phyloP scores from a whole-genome alignment of 345 rosid genomes.

The Populus deltoides region DNA sequence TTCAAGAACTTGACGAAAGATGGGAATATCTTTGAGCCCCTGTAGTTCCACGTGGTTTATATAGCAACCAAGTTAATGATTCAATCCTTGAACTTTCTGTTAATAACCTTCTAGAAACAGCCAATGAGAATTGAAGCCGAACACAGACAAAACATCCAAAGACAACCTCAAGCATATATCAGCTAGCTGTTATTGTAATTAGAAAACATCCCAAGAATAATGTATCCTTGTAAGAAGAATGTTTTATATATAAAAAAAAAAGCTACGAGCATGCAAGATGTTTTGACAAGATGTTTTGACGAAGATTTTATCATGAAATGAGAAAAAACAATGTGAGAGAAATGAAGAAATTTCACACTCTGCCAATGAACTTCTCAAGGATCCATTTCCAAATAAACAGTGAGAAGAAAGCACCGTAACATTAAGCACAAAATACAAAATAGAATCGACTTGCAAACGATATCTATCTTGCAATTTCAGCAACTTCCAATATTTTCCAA shows the following conservation, averaged over 20 bases:
- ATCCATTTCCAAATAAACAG: not conserved
- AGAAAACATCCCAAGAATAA: not conserved
- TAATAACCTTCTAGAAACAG: not conserved
- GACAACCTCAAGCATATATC: not conserved
- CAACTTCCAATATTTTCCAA: not conserved
- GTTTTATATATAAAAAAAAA: not conserved
- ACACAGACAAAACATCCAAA: not conserved
- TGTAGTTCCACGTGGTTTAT: slow-evolving; percentile 12
- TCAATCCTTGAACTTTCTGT: not conserved
- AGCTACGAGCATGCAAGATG: not conserved
- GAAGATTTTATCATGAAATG: not conserved
- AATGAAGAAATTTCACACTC: not conserved
- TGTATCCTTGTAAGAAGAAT: not conserved
- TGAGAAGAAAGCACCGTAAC: not conserved
- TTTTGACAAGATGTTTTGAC: too few relatives aligned
- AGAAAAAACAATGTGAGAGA: not conserved
- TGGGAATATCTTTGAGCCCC: slow-evolving; percentile 71
- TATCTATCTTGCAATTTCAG: not conserved
- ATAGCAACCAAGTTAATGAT: not conserved
- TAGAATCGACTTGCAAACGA: not conserved
- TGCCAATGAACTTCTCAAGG: not conserved
- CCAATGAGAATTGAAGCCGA: not conserved
- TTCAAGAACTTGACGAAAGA: slow-evolving; percentile 61
- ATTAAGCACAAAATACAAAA: not conserved
- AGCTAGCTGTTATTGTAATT: not conserved